Conservation (phyloP, 495 filamentous ascomycete genomes). For the Neurospora sublineolata region DNA sequence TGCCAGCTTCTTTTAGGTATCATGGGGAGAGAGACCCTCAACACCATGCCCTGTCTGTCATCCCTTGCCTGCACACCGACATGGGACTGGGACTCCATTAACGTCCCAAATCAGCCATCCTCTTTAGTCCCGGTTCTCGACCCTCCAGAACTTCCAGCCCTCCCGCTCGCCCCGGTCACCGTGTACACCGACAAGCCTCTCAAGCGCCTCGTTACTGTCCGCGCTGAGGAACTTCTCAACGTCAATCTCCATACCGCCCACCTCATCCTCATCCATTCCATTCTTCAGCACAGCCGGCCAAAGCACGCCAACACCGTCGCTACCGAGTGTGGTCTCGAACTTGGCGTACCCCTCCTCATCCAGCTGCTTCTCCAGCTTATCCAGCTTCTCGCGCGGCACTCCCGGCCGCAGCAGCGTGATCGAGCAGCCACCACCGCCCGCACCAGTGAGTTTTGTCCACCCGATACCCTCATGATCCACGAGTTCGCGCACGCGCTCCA, state of each 20-base stretch:
- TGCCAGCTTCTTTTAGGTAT: not conserved
- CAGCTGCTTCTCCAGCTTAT: constrained; percentile 53
- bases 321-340: constrained; percentile 80
- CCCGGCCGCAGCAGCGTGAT: constrained; percentile 74
- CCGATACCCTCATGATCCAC: constrained; percentile 84
- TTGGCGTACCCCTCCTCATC: constrained; percentile 65
- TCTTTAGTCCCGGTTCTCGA: constrained; percentile 26
- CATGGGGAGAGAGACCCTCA: not conserved
- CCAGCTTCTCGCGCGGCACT: constrained; percentile 36
- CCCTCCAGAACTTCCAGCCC: constrained; percentile 93
- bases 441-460: constrained; percentile 94
- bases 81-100: not conserved
- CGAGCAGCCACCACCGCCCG: constrained; percentile 87
- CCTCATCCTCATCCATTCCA: constrained; percentile 51
- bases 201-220: constrained; percentile 68
- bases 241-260: constrained; percentile 83
- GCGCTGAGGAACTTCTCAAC: constrained; percentile 82
- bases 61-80: not conserved
- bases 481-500: constrained; percentile 85
- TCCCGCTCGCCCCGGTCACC: constrained; percentile 52
- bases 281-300: constrained; percentile 80
- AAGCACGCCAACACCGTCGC: constrained; percentile 84
- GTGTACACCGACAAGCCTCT: constrained; percentile 58
- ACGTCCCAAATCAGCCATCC: not conserved
- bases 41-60: not conserved